These are phyloP conservation scores for Trichoderma reesei DNA, from an alignment of 495 filamentous ascomycete species.

Conservation along the genomic window DNA sequence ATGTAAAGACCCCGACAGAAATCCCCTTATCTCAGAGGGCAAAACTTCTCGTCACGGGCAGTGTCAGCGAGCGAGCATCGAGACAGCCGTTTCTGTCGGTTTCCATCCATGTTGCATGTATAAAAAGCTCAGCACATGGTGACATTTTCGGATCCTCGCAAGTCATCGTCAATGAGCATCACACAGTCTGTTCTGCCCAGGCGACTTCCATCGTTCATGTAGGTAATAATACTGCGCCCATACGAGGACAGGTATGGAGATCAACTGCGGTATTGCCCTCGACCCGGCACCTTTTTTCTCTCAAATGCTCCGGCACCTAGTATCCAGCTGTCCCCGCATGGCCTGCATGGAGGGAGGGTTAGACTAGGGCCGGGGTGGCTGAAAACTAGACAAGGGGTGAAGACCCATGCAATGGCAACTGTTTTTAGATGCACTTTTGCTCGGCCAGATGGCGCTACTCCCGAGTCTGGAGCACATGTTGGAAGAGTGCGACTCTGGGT, in stretches of 20 bases:
- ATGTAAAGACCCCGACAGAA: background rate
- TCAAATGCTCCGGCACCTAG: background rate
- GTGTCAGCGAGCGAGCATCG: no score
- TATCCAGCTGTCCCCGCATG: slow-evolving; percentile 1
- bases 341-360: background rate
- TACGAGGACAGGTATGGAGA: no score
- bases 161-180: no score
- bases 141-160: no score
- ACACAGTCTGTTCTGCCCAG: no score
- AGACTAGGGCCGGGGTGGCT: background rate
- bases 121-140: no score
- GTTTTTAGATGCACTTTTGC: background rate
- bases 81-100: no score
- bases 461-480: background rate
- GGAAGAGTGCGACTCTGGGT: background rate
- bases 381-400: background rate
- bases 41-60: background rate
- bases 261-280: no score
- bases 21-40: background rate
- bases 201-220: no score
- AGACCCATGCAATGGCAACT: background rate
- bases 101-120: no score
- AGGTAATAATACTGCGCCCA: no score
- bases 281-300: background rate
- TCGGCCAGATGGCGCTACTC: background rate